Evolutionary conservation across 2,329 filamentous ascomycete species (phyloP).

Genomic region (Fulvia fulva): DNA sequence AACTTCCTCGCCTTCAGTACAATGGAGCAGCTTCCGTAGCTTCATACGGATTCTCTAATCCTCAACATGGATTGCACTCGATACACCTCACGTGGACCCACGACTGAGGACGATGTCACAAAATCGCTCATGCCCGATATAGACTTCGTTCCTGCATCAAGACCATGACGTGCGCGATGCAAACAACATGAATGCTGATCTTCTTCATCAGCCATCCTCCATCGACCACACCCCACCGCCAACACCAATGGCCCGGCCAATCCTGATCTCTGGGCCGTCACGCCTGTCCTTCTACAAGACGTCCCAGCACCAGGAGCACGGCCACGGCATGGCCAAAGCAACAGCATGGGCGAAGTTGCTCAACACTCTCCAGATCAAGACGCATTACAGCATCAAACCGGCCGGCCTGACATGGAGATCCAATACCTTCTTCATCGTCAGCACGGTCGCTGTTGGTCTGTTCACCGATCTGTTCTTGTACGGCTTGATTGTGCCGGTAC

Average conservation of each 20-base stretch:
- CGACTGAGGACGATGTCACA: not conserved
- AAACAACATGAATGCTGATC: not conserved
- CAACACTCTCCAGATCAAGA: slow-evolving; percentile 34
- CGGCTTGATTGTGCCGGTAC: slow-evolving; percentile 55
- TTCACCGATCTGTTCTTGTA: slow-evolving; percentile 60
- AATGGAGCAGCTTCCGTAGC: too few relatives aligned
- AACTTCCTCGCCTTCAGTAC: not conserved
- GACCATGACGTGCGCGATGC: slow-evolving; percentile 1
- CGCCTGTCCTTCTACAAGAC: slow-evolving; percentile 10
- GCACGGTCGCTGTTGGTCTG: slow-evolving; percentile 53
- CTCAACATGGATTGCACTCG: too few relatives aligned
- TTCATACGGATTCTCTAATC: too few relatives aligned
- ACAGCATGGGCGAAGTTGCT: slow-evolving; percentile 18
- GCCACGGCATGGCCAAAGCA: slow-evolving; percentile 3
- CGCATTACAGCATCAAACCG: slow-evolving; percentile 33
- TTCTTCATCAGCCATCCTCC: not conserved
- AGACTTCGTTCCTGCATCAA: not conserved
- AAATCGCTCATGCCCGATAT: not conserved
- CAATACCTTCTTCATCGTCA: slow-evolving; percentile 55
- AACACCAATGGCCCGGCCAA: not conserved
- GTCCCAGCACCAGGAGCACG: slow-evolving; percentile 2
- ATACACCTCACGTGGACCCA: too few relatives aligned
- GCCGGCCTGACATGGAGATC: slow-evolving; percentile 52
- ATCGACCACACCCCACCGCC: not conserved
- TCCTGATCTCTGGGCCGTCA: slow-evolving; percentile 2